These are phyloP conservation scores for Xylona heveae DNA, from an alignment of 495 filamentous ascomycete species.

Conservation along the genomic window DNA sequence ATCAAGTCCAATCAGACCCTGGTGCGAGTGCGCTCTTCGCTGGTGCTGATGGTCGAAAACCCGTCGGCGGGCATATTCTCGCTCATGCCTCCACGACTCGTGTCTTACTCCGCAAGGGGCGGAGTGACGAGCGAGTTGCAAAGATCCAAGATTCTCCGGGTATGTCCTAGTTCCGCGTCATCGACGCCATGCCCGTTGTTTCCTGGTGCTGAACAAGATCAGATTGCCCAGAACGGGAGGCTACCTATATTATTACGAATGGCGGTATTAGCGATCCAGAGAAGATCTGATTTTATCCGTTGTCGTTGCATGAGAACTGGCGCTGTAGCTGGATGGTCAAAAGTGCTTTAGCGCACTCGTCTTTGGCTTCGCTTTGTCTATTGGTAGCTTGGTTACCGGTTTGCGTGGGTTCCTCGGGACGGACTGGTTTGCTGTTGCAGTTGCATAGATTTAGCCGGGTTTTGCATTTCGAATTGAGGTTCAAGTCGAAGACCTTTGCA, in stretches of 20 bases:
- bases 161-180: conserved; percentile 14
- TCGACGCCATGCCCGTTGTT: background rate
- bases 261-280: conserved; percentile 60
- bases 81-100: conserved; percentile 61
- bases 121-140: conserved; percentile 60
- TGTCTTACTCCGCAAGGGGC: conserved; percentile 52
- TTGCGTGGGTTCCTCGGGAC: background rate
- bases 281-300: conserved; percentile 20
- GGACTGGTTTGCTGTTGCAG: background rate
- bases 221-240: conserved; percentile 60
- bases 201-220: background rate
- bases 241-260: conserved; percentile 59
- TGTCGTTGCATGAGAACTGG: no score
- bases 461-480: background rate
- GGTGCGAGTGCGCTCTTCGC: conserved; percentile 63
- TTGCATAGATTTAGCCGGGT: background rate
- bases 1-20: conserved; percentile 67
- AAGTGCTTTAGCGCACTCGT: no score
- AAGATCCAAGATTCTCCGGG: conserved; percentile 63
- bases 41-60: conserved; percentile 54
- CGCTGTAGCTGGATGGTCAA: no score
- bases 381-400: background rate
- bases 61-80: conserved; percentile 58
- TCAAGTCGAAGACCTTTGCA: background rate
- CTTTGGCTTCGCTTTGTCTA: background rate